Evolutionary conservation across 169 alveolate genomes (phyloP).

Genomic region (Plasmodium reichenowi): DNA sequence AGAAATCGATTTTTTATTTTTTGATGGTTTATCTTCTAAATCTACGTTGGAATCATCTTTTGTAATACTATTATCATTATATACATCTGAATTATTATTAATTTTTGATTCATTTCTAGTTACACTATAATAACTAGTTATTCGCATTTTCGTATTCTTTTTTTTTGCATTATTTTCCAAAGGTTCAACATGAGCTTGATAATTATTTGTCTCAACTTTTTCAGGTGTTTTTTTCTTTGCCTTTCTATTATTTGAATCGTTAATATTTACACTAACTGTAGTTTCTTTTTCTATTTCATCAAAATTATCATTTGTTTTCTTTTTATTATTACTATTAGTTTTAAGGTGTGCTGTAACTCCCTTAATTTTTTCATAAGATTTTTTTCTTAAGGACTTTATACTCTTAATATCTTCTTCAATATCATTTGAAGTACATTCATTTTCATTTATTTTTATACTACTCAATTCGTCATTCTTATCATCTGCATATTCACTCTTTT

Average conservation of each 20-base stretch:
- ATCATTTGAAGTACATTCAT: conserved; percentile 10
- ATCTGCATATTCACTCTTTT: conserved; percentile 5
- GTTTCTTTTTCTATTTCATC: conserved; percentile 12
- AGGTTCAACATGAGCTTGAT: background rate
- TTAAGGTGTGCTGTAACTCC: conserved; percentile 11
- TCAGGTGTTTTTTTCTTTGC: conserved; percentile 28
- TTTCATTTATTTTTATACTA: conserved; percentile 2
- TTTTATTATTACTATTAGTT: conserved; percentile 15
- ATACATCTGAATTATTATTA: conserved; percentile 24
- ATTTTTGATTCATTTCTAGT: conserved; percentile 48
- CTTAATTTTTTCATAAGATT: conserved; percentile 30
- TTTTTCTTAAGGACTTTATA: conserved; percentile 20
- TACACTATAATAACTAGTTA: conserved; percentile 34
- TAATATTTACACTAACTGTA: background rate
- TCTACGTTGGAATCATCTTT: conserved; percentile 11
- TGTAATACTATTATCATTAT: conserved; percentile 18
- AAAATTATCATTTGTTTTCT: conserved; percentile 15
- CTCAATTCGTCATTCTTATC: conserved; percentile 3
- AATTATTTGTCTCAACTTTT: conserved; percentile 34
- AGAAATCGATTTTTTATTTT: conserved; percentile 30
- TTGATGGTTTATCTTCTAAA: conserved; percentile 20
- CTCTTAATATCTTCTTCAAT: background rate
- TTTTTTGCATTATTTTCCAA: conserved; percentile 24
- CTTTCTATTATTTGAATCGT: background rate
- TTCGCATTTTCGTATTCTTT: conserved; percentile 20